Conservation (phyloP, 2,329 filamentous ascomycete species). For the Paecilomyces sp. region DNA sequence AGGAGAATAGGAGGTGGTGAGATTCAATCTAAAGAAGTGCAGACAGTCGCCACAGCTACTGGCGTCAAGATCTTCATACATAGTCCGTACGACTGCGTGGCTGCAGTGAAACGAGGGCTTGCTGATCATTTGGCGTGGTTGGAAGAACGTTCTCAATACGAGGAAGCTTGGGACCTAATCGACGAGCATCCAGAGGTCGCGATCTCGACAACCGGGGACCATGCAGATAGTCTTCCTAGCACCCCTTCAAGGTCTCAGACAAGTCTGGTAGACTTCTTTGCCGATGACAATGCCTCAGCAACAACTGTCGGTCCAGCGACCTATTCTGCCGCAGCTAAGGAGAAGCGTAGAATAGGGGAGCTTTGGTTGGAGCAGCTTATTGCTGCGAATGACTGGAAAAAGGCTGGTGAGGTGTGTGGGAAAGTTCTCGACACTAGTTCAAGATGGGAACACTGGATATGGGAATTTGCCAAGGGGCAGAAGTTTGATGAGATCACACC, state of each 20-base stretch:
- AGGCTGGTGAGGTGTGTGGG: constrained; percentile 72
- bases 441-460: constrained; percentile 94
- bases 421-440: constrained; percentile 73
- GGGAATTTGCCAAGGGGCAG: constrained; percentile 77
- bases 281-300: constrained; percentile 60
- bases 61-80: constrained; percentile 86
- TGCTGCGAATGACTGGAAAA: constrained; percentile 63
- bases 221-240: constrained; percentile 23
- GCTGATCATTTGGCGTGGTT: constrained; percentile 83
- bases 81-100: constrained; percentile 92
- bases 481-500: constrained; percentile 86
- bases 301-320: constrained; percentile 53
- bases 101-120: constrained; percentile 80
- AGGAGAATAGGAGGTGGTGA: constrained; percentile 42
- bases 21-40: constrained; percentile 31
- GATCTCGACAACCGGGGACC: constrained; percentile 31
- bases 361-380: constrained; percentile 87
- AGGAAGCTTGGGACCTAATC: constrained; percentile 81
- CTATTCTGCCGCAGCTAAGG: constrained; percentile 66
- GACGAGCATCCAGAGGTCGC: constrained; percentile 75
- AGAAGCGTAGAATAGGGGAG: constrained; percentile 87
- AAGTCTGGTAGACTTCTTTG: constrained; percentile 60
- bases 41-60: constrained; percentile 45
- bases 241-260: constrained; percentile 28
- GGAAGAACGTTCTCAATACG: constrained; percentile 70